A percentile compares a stretch with the other conserved stretches of the same genome.
These are phyloP conservation scores for Aspergillus ruber DNA, from an alignment of 2,329 filamentous ascomycete species.

Conservation along the genomic window DNA sequence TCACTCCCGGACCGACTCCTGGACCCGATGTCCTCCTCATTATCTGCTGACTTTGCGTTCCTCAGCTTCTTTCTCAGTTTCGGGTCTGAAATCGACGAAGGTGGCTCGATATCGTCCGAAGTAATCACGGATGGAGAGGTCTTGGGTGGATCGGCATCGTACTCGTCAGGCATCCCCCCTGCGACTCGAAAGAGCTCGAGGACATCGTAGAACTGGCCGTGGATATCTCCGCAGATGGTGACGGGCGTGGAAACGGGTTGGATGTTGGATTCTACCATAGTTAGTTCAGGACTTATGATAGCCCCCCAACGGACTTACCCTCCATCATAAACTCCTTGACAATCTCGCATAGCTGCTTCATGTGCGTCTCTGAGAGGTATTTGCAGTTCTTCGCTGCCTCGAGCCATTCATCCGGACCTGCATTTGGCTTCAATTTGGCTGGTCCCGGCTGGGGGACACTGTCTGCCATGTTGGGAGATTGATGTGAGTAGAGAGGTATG, in stretches of 20 bases:
- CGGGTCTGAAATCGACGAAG: constrained; percentile 79
- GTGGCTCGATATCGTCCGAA: constrained; percentile 87
- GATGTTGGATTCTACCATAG: constrained; percentile 78
- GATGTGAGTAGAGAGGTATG: neutral
- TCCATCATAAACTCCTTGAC: constrained; percentile 99
- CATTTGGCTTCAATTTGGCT: constrained; percentile 73
- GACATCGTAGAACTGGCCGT: constrained; percentile 97
- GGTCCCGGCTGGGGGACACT: constrained; percentile 82
- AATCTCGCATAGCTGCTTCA: constrained; percentile 98
- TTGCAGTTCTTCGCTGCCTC: constrained; percentile 95
- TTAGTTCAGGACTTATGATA: neutral
- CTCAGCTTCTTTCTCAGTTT: constrained; percentile 82
- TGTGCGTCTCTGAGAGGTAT: constrained; percentile 89
- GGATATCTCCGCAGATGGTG: constrained; percentile 95
- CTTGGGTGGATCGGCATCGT: constrained; percentile 61
- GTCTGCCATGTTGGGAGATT: constrained; percentile 20
- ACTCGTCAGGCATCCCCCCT: constrained; percentile 89
- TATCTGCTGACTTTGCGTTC: constrained; percentile 22
- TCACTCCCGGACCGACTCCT: constrained; percentile 23
- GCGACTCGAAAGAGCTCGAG: constrained; percentile 95
- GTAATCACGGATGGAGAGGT: constrained; percentile 70
- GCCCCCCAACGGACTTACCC: constrained; percentile 47
- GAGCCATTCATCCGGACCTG: constrained; percentile 91
- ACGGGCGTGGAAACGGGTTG: constrained; percentile 96
- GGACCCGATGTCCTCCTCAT: constrained; percentile 20